A percentile compares a stretch with the other conserved stretches of the same genome.
phyloP scores from a whole-genome alignment of 495 filamentous ascomycete species.

The Beverwykella pulmonaria region DNA sequence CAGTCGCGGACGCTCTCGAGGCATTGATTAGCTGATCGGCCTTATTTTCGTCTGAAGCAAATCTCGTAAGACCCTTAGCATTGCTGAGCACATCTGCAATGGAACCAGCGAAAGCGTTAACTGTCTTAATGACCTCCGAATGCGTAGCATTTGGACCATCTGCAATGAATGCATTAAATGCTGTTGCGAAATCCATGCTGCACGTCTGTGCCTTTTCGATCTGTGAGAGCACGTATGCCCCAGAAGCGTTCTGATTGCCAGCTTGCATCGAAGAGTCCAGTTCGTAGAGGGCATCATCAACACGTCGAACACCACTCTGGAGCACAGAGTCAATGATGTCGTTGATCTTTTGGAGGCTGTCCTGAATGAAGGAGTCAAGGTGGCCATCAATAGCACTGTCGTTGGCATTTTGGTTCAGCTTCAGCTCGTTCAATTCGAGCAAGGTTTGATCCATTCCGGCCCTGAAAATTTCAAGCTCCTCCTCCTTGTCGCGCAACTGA shows the following conservation, averaged over 20 bases:
- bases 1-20: conserved; percentile 80
- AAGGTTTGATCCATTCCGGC: conserved; percentile 95
- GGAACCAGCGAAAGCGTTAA: conserved; percentile 85
- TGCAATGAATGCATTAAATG: conserved; percentile 97
- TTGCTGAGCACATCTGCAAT: conserved; percentile 94
- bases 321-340: conserved; percentile 97
- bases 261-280: conserved; percentile 97
- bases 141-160: conserved; percentile 93
- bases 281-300: conserved; percentile 96
- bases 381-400: conserved; percentile 86
- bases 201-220: conserved; percentile 95
- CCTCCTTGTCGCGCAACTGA: conserved; percentile 86
- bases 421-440: conserved; percentile 84
- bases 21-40: conserved; percentile 78
- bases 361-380: conserved; percentile 82
- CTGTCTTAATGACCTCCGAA: conserved; percentile 87
- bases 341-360: conserved; percentile 88
- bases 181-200: conserved; percentile 93
- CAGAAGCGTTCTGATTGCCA: conserved; percentile 95
- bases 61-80: conserved; percentile 90
- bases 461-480: conserved; percentile 95
- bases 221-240: conserved; percentile 93
- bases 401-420: conserved; percentile 64
- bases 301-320: conserved; percentile 87
- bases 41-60: conserved; percentile 94